phyloP scores from a whole-genome alignment of 768 basidiomycete genomes.

The Russula ochroleuca region DNA sequence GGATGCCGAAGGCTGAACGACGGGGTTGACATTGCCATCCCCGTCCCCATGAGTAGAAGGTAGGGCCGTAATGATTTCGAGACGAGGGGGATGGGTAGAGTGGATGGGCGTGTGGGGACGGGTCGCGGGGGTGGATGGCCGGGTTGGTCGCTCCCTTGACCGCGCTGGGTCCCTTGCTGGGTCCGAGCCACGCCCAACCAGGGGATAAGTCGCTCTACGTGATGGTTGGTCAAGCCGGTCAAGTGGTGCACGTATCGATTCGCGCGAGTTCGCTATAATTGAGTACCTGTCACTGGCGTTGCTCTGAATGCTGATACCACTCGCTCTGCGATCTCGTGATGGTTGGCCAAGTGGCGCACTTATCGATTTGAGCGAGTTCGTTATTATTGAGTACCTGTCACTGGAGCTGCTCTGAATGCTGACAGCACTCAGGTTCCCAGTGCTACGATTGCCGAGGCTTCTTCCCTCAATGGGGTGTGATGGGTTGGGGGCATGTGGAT shows the following conservation, averaged over 20 bases:
- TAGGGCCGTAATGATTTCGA: neutral
- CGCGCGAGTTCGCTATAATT: conserved; percentile 3
- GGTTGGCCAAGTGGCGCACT: neutral
- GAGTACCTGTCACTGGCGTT: conserved; percentile 9
- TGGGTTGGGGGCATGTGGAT: neutral
- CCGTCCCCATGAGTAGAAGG: neutral
- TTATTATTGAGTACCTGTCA: conserved; percentile 2
- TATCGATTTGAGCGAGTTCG: conserved; percentile 1
- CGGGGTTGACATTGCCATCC: neutral
- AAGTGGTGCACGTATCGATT: neutral
- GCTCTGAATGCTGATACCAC: conserved; percentile 3
- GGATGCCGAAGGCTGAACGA: neutral
- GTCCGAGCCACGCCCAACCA: conserved; percentile 4
- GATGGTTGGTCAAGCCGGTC: conserved; percentile 3
- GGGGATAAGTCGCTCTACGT: conserved; percentile 4
- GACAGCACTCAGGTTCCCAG: neutral
- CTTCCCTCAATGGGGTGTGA: neutral
- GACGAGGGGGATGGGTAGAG: neutral
- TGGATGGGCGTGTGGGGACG: too few relatives aligned
- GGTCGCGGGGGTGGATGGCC: conserved; percentile 4
- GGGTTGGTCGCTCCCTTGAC: neutral
- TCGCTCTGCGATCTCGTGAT: conserved; percentile 4
- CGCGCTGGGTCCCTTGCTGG: neutral
- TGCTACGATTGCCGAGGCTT: neutral
- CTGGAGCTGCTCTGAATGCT: conserved; percentile 12